Percentiles rank a stretch among this genome's conserved stretches.
Conservation (phyloP, 352 stramenopile genomes). For the Phytophthora multivora region DNA sequence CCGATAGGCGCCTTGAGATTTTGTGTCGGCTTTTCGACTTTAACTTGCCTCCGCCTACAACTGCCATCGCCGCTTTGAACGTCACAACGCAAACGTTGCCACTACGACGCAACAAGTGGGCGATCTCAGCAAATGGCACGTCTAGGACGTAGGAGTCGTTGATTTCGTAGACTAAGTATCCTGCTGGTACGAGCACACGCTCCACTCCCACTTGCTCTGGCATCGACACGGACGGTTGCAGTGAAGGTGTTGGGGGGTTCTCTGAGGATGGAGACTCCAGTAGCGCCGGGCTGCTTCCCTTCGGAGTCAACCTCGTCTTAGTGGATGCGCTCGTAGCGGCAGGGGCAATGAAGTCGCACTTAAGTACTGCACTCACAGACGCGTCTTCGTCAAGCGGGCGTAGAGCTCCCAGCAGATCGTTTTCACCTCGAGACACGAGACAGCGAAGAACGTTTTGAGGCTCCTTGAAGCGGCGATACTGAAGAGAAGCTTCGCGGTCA, state of each 20-base stretch:
- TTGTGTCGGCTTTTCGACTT: constrained; percentile 18
- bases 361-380: constrained; percentile 55
- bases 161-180: constrained; percentile 70
- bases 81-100: constrained; percentile 48
- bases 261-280: constrained; percentile 7
- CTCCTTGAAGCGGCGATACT: constrained; percentile 50
- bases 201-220: constrained; percentile 7
- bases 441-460: constrained; percentile 58
- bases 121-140: constrained; percentile 66
- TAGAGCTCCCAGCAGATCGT: constrained; percentile 50
- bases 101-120: constrained; percentile 59
- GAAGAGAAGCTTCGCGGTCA: constrained; percentile 29
- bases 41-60: constrained; percentile 35
- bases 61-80: constrained; percentile 60
- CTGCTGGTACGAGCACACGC: constrained; percentile 50
- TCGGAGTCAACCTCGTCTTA: constrained; percentile 15
- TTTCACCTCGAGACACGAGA: constrained; percentile 48
- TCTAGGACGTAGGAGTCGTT: constrained; percentile 59
- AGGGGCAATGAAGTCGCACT: constrained; percentile 44
- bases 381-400: constrained; percentile 55
- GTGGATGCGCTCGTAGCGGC: constrained; percentile 12
- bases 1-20: constrained; percentile 55
- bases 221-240: constrained; percentile 14
- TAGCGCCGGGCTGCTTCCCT: constrained; percentile 21
- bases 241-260: background rate